Conservation (phyloP, 169 alveolate genomes). For the Cryptosporidium parvum region DNA sequence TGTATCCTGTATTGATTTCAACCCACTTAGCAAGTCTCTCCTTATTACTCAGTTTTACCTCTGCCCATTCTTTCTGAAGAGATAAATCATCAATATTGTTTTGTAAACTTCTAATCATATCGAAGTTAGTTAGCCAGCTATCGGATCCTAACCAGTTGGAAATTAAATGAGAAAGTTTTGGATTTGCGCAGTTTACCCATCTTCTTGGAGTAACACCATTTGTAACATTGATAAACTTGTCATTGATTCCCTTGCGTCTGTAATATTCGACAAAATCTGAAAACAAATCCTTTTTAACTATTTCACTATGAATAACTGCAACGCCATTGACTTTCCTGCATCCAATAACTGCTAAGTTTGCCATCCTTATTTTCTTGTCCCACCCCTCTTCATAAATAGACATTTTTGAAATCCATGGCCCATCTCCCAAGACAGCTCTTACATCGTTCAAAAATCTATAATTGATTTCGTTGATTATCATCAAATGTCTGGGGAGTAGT, state of each 20-base stretch:
- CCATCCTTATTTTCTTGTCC: slow-evolving; percentile 93
- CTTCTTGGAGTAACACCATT: slow-evolving; percentile 97
- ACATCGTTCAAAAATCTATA: slow-evolving; percentile 89
- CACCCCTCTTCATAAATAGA: slow-evolving; percentile 92
- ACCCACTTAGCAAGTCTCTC: slow-evolving; percentile 86
- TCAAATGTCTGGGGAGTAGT: slow-evolving; percentile 93
- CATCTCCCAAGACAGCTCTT: slow-evolving; percentile 79
- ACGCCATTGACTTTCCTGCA: slow-evolving; percentile 94
- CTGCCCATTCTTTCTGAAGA: slow-evolving; percentile 85
- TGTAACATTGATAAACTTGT: slow-evolving; percentile 91
- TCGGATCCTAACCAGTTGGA: slow-evolving; percentile 88
- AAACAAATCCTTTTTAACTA: slow-evolving; percentile 87
- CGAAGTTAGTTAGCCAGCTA: slow-evolving; percentile 89
- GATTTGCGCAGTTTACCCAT: slow-evolving; percentile 92
- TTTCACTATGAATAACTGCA: slow-evolving; percentile 93
- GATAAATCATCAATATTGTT: slow-evolving; percentile 81
- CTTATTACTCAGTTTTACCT: slow-evolving; percentile 86
- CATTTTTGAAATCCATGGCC: slow-evolving; percentile 82
- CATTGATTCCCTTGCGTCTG: slow-evolving; percentile 81
- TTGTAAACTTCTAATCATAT: slow-evolving; percentile 82
- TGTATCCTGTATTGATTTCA: slow-evolving; percentile 82
- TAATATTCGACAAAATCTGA: slow-evolving; percentile 89
- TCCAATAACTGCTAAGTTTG: slow-evolving; percentile 91
- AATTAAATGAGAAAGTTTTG: slow-evolving; percentile 88
- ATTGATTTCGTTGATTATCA: slow-evolving; percentile 91